A percentile compares a stretch with the other conserved stretches of the same genome.
These are phyloP conservation scores for Cucumis hystrix DNA, from an alignment of 306 rosid species.

Conservation along the genomic window DNA sequence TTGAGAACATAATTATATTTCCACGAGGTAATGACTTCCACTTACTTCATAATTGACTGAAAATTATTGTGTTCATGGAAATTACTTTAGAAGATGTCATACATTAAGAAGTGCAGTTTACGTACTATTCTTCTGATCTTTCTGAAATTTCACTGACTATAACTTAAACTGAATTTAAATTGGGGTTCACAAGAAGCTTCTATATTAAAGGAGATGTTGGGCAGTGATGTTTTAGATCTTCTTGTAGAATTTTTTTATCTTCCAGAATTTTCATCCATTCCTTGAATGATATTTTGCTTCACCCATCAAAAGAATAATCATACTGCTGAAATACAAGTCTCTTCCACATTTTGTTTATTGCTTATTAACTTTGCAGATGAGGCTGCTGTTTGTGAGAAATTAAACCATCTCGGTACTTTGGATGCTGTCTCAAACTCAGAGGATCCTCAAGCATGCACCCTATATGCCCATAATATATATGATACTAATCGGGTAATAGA, in stretches of 20 bases:
- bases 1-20: neutral
- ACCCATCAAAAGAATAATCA: neutral
- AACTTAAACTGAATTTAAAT: neutral
- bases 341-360: constrained; percentile 6
- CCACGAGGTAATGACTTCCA: neutral
- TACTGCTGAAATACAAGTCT: neutral
- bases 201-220: neutral
- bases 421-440: constrained; percentile 44
- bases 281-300: neutral
- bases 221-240: neutral
- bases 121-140: neutral
- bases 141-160: neutral
- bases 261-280: neutral
- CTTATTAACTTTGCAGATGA: constrained; percentile 33
- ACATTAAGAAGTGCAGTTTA: neutral
- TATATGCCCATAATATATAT: constrained; percentile 66
- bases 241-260: neutral
- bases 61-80: neutral
- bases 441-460: constrained; percentile 57
- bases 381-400: constrained; percentile 24
- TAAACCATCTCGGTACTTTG: constrained; percentile 18
- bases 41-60: neutral
- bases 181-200: neutral
- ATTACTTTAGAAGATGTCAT: neutral
- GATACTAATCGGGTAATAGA: constrained; percentile 37